Evolutionary conservation across 2,329 filamentous ascomycete genomes (phyloP).

Genomic region (Ophiostoma sp.): DNA sequence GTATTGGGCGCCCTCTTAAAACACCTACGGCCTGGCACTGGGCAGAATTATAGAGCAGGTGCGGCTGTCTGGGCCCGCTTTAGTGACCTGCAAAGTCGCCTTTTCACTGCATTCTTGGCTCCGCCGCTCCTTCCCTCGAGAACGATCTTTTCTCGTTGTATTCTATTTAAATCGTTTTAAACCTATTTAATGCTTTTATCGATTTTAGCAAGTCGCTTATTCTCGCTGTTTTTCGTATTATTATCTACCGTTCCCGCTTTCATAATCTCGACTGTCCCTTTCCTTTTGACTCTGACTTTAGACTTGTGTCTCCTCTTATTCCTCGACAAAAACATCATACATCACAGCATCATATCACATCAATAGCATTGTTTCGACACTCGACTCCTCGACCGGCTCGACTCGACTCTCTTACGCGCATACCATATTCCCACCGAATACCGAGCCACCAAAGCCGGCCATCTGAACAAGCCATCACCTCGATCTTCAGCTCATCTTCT

Average conservation of each 20-base stretch:
- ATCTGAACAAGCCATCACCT: not conserved
- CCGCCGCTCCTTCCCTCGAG: not conserved
- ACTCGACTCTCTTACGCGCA: not conserved
- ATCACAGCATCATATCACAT: not conserved
- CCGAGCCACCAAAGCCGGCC: not conserved
- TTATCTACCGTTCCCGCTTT: slow-evolving; percentile 3
- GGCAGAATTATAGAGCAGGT: slow-evolving; percentile 16
- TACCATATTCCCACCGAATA: not conserved
- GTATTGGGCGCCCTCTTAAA: slow-evolving; percentile 22
- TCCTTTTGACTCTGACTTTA: not conserved
- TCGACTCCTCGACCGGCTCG: too few relatives aligned
- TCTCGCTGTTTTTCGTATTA: slow-evolving; percentile 1
- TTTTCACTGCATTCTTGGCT: slow-evolving; percentile 12
- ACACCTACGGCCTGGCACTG: not conserved
- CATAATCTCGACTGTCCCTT: not conserved
- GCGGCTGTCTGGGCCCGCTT: slow-evolving; percentile 19
- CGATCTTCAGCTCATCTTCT: not conserved
- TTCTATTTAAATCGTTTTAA: not conserved
- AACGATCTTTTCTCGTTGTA: slow-evolving; percentile 2
- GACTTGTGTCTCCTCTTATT: not conserved
- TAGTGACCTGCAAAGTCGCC: slow-evolving; percentile 9
- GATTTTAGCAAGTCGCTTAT: not conserved
- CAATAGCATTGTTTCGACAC: not conserved
- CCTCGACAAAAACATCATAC: not conserved
- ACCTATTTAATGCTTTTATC: not conserved